Conservation (phyloP, 306 rosid genomes). For the Pyrus bretschneideri region DNA sequence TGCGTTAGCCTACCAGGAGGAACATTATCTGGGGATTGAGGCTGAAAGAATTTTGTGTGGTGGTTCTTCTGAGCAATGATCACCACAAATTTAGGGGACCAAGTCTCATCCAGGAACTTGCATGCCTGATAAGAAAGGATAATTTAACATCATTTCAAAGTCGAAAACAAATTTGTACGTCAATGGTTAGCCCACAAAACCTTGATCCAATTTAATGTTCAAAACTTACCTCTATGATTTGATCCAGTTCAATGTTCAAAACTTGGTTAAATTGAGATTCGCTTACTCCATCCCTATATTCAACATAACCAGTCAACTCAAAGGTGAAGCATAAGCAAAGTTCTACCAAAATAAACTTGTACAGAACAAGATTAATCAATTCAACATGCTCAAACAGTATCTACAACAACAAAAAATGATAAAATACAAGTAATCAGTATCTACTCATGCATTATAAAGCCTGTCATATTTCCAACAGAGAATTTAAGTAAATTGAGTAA, state of each 20-base stretch:
- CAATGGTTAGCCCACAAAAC: constrained; percentile 18
- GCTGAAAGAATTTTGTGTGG: constrained; percentile 83
- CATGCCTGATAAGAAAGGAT: constrained; percentile 43
- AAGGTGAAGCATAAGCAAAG: background rate
- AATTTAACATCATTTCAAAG: background rate
- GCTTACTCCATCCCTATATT: constrained; percentile 84
- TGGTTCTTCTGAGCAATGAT: constrained; percentile 91
- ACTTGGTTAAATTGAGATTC: constrained; percentile 94
- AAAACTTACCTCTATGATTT: constrained; percentile 32
- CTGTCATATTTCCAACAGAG: background rate
- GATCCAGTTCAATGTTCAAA: constrained; percentile 66
- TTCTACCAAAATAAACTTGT: background rate
- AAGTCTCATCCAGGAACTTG: constrained; percentile 70
- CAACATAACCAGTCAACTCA: background rate
- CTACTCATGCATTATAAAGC: background rate
- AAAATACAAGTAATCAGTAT: background rate
- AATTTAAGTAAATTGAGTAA: background rate
- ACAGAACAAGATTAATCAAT: background rate
- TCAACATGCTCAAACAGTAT: background rate
- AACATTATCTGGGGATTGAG: constrained; percentile 69
- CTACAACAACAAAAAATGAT: background rate
- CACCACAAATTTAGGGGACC: constrained; percentile 79
- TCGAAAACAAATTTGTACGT: background rate
- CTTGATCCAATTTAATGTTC: constrained; percentile 16
- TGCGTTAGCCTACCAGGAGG: constrained; percentile 52